Evolutionary conservation across 805 yeast genomes (phyloP).

Genomic region (Pichia kluyveri): DNA sequence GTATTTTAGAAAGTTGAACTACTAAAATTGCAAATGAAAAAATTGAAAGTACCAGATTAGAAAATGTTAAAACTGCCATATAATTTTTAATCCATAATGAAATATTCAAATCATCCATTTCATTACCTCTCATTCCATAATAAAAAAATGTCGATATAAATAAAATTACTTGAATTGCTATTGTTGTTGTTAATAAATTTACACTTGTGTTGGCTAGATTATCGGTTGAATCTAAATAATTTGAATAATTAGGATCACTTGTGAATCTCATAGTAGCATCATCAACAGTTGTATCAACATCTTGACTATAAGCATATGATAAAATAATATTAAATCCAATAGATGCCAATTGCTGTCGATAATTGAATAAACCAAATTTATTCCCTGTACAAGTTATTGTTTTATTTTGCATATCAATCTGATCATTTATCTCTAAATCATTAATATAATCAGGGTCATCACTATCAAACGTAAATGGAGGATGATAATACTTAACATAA

Average conservation of each 20-base stretch:
- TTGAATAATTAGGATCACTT: slow-evolving; percentile 14
- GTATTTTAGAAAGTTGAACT: slow-evolving; percentile 13
- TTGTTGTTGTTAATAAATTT: slow-evolving; percentile 7
- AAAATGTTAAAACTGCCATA: slow-evolving; percentile 29
- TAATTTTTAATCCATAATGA: slow-evolving; percentile 29
- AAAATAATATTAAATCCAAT: slow-evolving; percentile 36
- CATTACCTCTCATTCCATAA: slow-evolving; percentile 30
- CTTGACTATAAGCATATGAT: slow-evolving; percentile 36
- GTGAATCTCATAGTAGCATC: background rate
- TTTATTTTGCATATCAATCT: background rate
- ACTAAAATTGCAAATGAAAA: slow-evolving; percentile 24
- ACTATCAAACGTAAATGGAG: background rate
- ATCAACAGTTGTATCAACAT: slow-evolving; percentile 13
- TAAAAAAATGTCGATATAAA: slow-evolving; percentile 25
- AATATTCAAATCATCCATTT: slow-evolving; percentile 24
- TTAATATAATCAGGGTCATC: background rate
- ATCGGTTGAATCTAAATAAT: slow-evolving; percentile 17
- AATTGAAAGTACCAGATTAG: slow-evolving; percentile 25
- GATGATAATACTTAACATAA: slow-evolving; percentile 29
- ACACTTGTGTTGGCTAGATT: background rate
- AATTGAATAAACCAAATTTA: slow-evolving; percentile 32
- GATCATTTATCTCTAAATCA: background rate
- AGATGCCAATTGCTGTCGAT: slow-evolving; percentile 30
- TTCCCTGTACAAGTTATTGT: slow-evolving; percentile 13
- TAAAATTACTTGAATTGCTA: slow-evolving; percentile 24